Evolutionary conservation across 768 basidiomycete species (phyloP), one percentile per base, ranked within the genome.

Genomic region (Clitopilus passeckerianus): DNA sequence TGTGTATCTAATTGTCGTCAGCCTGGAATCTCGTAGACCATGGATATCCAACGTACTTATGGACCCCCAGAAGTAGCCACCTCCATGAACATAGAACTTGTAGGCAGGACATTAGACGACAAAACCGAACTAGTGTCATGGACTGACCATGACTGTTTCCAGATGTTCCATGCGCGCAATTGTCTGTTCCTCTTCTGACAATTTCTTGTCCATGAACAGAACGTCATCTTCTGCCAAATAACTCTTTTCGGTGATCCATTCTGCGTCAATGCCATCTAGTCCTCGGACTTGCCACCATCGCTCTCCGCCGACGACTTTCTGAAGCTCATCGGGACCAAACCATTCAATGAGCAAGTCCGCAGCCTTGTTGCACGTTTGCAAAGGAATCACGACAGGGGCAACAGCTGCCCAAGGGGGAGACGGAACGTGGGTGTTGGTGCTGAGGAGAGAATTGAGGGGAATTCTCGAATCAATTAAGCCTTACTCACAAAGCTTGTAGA

Each of bases 271-370:
- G 1, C 89, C 89, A 57, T 83, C 80, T 30, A 89, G 72, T 6
- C 87, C 86, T 41, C 89, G 79, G 33, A 91, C 85, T 71, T 91
- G 90, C 91, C 90, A 92, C 91, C 90, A 93, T 58, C 85, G 77
- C 59, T 84, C 83, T 1, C 90, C 91, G 24, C 91, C 91, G 9
- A 89, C 86, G 14, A 90, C 81, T 27, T 76, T 70, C 66, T 82
- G 80, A 27, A 91, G 79, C 61, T 86, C 83, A 33, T 89, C 84
- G 0, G 87, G 85, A 1, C 89, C 88, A 57, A 91, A 85, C 75
- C 86, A 89, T 56, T 84, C 72, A 44, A 89, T 83, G 20, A 93
- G 74, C n/a, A 77, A 62, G 57, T 87, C 84, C n/a, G 89, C 88
- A 1, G 88, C 83, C 14, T 70, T 67, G 61, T 85, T 83, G 68